Base-by-base conservation (phyloP, 2,329 filamentous ascomycete species). In the Alternaria angustiovoidea region DNA sequence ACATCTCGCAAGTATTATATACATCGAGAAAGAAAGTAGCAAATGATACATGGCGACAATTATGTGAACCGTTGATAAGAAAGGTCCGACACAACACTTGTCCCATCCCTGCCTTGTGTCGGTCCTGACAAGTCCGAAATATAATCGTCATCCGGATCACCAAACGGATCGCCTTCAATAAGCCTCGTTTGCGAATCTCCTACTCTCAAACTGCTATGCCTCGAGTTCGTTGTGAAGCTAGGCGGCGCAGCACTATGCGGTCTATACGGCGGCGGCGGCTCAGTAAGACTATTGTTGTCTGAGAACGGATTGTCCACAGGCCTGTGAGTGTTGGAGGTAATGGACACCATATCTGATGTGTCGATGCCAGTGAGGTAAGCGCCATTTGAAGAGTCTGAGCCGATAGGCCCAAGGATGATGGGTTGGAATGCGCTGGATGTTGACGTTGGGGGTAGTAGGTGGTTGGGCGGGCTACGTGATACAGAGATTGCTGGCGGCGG, bases 321-420 rank as follows among this genome's bases (percentile, higher is more conserved):
- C 7, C 64, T 61, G 2, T 68, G 63, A 18, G 69, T 66, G 34
- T 63, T 68, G 3, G 67, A 72, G 12, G 61, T 69, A 48, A 77
- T 61, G 2, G 76, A 78, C 1, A 78, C 63, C 16, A 74, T 62
- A 34, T 78, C 76, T 4, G 76, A 78, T 2, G 76, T 79, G 54
- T 79, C 77, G 41, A 79, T 77, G 12, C 77, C 77, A 22, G 77
- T 78, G 22, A 75, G 67, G 63, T 78, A 79, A 20, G 72, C 71
- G 28, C 75, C 69, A 36, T 73, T 74, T 7, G 67, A 68, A 12
- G 67, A 68, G n/a, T 69, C 70, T 2, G 70, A 65, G 7, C 61
- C 59, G 34, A 78, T 77, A 0, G 76, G 76, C 4, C 76, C 76
- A 7, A 78, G 64, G 7, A 78, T 78, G 22, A 78, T 68, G 22